phyloP scores from a whole-genome alignment of 768 basidiomycete genomes.

The Pisolithus albus region DNA sequence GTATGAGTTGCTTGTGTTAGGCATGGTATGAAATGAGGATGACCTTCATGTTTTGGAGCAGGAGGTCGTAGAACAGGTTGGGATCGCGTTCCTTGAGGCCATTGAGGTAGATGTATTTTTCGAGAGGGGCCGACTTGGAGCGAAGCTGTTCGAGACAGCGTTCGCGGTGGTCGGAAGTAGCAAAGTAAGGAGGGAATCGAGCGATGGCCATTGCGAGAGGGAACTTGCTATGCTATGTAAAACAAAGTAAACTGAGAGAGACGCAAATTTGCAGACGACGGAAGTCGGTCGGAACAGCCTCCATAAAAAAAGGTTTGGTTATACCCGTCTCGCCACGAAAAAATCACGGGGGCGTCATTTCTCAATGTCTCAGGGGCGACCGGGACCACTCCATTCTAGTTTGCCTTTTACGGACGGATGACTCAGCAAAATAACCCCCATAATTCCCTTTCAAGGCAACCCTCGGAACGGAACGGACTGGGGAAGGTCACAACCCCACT shows the following conservation, averaged over 20 bases:
- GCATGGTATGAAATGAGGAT: background rate
- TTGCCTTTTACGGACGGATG: too few relatives aligned
- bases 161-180: conserved; percentile 44
- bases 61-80: conserved; percentile 58
- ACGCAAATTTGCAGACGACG: background rate
- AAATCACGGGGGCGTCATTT: too few relatives aligned
- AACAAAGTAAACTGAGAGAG: background rate
- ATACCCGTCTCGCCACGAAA: too few relatives aligned
- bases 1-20: conserved; percentile 1
- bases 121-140: conserved; percentile 48
- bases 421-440: too few relatives aligned
- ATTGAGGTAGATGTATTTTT: conserved; percentile 67
- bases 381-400: too few relatives aligned
- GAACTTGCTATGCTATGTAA: background rate
- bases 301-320: too few relatives aligned
- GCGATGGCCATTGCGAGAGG: conserved; percentile 22
- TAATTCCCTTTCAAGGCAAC: background rate
- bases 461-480: background rate
- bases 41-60: conserved; percentile 54
- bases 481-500: background rate
- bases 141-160: conserved; percentile 54
- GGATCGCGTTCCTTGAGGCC: conserved; percentile 57
- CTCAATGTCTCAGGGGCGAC: too few relatives aligned
- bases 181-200: conserved; percentile 43
- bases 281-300: background rate